These are phyloP conservation scores for Colletotrichum eleusines DNA, from an alignment of 2,329 filamentous ascomycete species.

Conservation along the genomic window DNA sequence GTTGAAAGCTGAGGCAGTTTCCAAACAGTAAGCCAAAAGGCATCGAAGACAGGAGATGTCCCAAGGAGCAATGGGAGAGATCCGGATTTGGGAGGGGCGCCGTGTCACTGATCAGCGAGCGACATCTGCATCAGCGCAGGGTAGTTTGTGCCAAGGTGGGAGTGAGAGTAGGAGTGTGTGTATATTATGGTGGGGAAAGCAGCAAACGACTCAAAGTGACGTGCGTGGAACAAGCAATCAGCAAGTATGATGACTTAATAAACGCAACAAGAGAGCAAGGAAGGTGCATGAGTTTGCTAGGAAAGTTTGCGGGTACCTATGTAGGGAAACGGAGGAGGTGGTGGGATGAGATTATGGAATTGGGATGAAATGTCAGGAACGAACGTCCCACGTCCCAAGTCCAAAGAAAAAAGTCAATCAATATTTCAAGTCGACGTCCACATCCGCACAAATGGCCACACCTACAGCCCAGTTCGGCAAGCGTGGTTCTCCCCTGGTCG, in stretches of 20 bases:
- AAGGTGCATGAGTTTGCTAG: constrained; percentile 1
- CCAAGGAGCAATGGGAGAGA: neutral
- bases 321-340: neutral
- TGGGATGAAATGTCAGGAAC: constrained; percentile 11
- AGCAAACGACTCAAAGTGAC: constrained; percentile 6
- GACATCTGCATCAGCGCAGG: constrained; percentile 19
- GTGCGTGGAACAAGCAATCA: neutral
- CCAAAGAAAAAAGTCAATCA: neutral
- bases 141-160: constrained; percentile 2
- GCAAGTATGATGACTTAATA: neutral
- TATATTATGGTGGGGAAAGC: constrained; percentile 1
- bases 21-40: neutral
- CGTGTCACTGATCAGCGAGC: constrained; percentile 26
- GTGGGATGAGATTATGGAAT: constrained; percentile 8
- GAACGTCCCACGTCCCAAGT: neutral
- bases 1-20: neutral
- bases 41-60: constrained; percentile 1
- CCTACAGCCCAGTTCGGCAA: constrained; percentile 18
- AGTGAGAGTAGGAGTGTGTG: neutral
- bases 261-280: neutral
- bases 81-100: neutral
- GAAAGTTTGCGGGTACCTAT: constrained; percentile 4
- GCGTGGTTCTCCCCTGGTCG: neutral
- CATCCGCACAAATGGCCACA: neutral
- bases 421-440: constrained; percentile 4